Evolutionary conservation across 139 green algal species (phyloP), one percentile per base, ranked within the genome.

Genomic region (Chlamydomonas sphaeroides): DNA sequence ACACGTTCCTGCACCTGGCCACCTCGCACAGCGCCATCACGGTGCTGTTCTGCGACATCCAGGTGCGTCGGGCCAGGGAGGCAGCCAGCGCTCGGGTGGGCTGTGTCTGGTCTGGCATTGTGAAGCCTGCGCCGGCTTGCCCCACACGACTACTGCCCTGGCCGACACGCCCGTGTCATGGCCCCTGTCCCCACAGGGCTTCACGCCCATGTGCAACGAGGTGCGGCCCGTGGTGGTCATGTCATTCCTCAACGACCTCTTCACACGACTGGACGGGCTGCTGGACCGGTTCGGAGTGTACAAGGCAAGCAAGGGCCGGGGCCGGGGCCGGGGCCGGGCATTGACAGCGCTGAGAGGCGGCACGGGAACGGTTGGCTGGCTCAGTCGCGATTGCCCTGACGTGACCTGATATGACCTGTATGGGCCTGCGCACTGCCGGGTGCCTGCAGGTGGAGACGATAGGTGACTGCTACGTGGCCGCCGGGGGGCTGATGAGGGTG

Each of bases 391-490:
- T 7, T 20, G 15, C 57, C 30, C 57, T 30, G 17, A 7, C 23
- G 17, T 30, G 6, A 11, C 25, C n/a, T n/a, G n/a, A n/a, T n/a
- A n/a, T n/a, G n/a, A n/a, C n/a, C n/a, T n/a, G n/a, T n/a, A n/a
- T n/a, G n/a, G n/a, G n/a, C n/a, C n/a, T n/a, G n/a, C n/a, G n/a
- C n/a, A n/a, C n/a, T n/a, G n/a, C n/a, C n/a, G n/a, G n/a, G n/a
- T n/a, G n/a, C n/a, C n/a, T n/a, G 28, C 65, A 87, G 81, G 84
- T 88, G 62, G 84, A 88, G 59, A 88, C 84, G 26, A 81, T 81
- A 18, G 84, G 84, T 20, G 88, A 92, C 77, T 92, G 85, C 88
- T 90, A 90, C 80, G 79, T 92, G 88, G 88, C 78, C 35, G 81
- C 83, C 11, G 68, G 68, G 15, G 80, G 80, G 8, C 80, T 85